These are phyloP conservation scores for Claviceps sp. DNA, from an alignment of 2,329 filamentous ascomycete genomes.

Conservation along the genomic window DNA sequence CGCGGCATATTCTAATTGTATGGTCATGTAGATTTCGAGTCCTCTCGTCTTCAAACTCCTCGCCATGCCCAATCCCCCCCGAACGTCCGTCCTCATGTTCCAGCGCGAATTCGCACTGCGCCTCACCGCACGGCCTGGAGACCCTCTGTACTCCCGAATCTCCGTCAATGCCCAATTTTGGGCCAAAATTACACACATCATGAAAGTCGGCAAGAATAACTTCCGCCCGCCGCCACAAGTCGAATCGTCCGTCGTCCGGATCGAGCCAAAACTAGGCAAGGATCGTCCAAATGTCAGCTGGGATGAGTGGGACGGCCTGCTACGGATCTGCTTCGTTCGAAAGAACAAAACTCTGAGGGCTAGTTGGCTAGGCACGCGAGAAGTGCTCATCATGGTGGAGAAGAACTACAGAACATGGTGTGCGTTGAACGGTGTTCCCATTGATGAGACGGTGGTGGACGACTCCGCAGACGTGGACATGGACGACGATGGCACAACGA, in stretches of 20 bases:
- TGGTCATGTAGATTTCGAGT: slow-evolving; percentile 54
- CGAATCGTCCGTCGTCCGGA: slow-evolving; percentile 78
- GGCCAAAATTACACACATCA: slow-evolving; percentile 52
- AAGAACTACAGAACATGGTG: slow-evolving; percentile 83
- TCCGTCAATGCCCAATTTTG: slow-evolving; percentile 90
- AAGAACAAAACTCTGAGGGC: slow-evolving; percentile 86
- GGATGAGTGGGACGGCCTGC: slow-evolving; percentile 86
- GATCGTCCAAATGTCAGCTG: slow-evolving; percentile 77
- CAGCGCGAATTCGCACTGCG: slow-evolving; percentile 90
- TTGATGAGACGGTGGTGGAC: slow-evolving; percentile 53
- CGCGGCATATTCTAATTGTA: too few relatives aligned
- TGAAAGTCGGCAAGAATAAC: slow-evolving; percentile 94
- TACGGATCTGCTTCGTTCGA: slow-evolving; percentile 56
- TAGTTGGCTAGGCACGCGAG: slow-evolving; percentile 66
- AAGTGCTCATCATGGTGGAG: slow-evolving; percentile 71
- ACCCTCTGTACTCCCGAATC: slow-evolving; percentile 80
- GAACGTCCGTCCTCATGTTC: slow-evolving; percentile 86
- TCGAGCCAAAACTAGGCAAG: slow-evolving; percentile 70
- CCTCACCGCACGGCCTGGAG: slow-evolving; percentile 74
- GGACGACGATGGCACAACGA: slow-evolving; percentile 22
- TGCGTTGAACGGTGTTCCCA: slow-evolving; percentile 65
- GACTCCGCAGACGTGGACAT: slow-evolving; percentile 27
- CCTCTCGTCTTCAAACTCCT: slow-evolving; percentile 87
- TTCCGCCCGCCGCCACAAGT: slow-evolving; percentile 92
- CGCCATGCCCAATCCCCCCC: slow-evolving; percentile 64